Conservation (phyloP, 768 basidiomycete species). For the Candolleomyces aberdarensis region DNA sequence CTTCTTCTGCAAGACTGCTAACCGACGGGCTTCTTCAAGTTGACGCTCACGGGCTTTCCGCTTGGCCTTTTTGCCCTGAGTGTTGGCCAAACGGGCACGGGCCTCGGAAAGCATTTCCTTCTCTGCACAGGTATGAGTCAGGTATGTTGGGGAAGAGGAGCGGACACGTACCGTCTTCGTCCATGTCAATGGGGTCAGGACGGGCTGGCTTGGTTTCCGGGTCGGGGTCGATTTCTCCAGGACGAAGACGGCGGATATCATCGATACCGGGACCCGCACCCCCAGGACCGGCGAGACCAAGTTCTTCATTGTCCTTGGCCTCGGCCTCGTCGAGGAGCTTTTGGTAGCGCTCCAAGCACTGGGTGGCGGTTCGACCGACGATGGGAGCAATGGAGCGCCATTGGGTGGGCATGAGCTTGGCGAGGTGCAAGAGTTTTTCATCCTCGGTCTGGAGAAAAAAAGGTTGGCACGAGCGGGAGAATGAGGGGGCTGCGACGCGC, state of each 20-base stretch:
- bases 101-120: conserved; percentile 99
- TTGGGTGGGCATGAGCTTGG: conserved; percentile 99
- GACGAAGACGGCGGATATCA: conserved; percentile 82
- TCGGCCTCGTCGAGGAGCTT: conserved; percentile 97
- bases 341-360: conserved; percentile 97
- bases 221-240: conserved; percentile 98
- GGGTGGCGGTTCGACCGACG: conserved; percentile 95
- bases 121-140: conserved; percentile 44
- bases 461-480: conserved; percentile 1
- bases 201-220: conserved; percentile 98
- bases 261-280: conserved; percentile 90
- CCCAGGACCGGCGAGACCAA: conserved; percentile 82
- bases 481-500: conserved; percentile 36
- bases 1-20: conserved; percentile 97
- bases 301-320: conserved; percentile 91
- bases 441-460: conserved; percentile 76
- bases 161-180: conserved; percentile 80
- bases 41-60: conserved; percentile 97
- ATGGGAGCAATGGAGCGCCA: conserved; percentile 99
- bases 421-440: conserved; percentile 95
- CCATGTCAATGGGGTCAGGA: conserved; percentile 99
- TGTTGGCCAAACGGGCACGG: conserved; percentile 95
- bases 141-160: neutral
- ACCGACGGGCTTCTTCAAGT: conserved; percentile 89
- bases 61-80: conserved; percentile 99